Percentiles rank a stretch among this genome's conserved stretches.
These are phyloP conservation scores for Penicillium sp. DNA, from an alignment of 2,329 filamentous ascomycete species.

Conservation along the genomic window DNA sequence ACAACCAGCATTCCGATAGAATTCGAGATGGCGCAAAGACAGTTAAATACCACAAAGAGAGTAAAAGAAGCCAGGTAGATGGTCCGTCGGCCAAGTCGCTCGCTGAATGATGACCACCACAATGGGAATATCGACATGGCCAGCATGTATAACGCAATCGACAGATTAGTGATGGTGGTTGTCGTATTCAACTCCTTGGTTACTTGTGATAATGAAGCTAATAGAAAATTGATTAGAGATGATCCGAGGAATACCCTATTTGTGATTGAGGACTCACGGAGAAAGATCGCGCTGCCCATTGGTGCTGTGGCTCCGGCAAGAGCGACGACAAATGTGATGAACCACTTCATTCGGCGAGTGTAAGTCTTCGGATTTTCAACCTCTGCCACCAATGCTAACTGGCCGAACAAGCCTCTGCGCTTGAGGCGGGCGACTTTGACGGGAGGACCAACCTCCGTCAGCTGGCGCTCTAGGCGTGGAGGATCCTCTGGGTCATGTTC, in stretches of 20 bases:
- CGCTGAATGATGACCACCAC: constrained; percentile 84
- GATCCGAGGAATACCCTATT: not conserved
- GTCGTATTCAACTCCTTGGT: constrained; percentile 60
- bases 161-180: constrained; percentile 68
- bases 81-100: constrained; percentile 67
- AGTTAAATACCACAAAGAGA: constrained; percentile 68
- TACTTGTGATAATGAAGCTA: constrained; percentile 68
- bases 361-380: constrained; percentile 75
- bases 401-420: constrained; percentile 70
- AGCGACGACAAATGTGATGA: constrained; percentile 74
- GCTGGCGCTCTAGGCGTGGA: constrained; percentile 16
- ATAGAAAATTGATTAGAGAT: not conserved
- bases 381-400: constrained; percentile 72
- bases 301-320: constrained; percentile 74
- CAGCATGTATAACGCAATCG: constrained; percentile 77
- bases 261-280: constrained; percentile 57
- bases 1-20: constrained; percentile 74
- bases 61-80: constrained; percentile 75
- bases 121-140: constrained; percentile 79
- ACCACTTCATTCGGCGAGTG: constrained; percentile 73
- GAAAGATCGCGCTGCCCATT: constrained; percentile 79
- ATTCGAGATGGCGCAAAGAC: constrained; percentile 65
- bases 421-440: constrained; percentile 52
- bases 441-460: constrained; percentile 33
- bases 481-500: constrained; percentile 18